phyloP scores from a whole-genome alignment of 257 asterid genomes.

The Solanum appendiculatum region DNA sequence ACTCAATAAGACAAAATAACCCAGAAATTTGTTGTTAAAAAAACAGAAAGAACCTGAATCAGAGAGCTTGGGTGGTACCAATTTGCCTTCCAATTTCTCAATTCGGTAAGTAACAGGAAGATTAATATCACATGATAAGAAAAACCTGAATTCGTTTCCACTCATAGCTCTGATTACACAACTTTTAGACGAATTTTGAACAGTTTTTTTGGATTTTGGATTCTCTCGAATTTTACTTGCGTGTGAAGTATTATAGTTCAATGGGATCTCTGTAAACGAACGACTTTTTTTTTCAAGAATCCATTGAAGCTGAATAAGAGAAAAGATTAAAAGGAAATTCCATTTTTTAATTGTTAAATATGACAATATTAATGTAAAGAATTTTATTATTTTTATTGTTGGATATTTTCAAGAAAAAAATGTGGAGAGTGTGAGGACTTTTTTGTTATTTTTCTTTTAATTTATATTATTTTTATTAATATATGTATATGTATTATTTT shows the following conservation, averaged over 20 bases:
- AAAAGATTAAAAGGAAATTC: background rate
- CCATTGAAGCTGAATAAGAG: background rate
- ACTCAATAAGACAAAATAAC: background rate
- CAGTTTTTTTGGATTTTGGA: background rate
- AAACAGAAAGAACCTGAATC: constrained; percentile 42
- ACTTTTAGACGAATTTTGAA: background rate
- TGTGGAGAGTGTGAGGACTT: background rate
- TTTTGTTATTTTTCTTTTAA: background rate
- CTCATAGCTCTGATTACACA: constrained; percentile 25
- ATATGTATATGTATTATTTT: no score
- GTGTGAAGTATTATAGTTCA: background rate
- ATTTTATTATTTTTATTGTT: background rate
- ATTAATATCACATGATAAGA: constrained; percentile 91
- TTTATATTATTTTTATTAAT: background rate
- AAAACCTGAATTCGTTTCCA: constrained; percentile 85
- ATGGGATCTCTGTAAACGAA: background rate
- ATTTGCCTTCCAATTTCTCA: constrained; percentile 86
- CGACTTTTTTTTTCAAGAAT: background rate
- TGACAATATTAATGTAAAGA: background rate
- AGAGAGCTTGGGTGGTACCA: constrained; percentile 27
- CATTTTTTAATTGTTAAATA: background rate
- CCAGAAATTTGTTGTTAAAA: background rate
- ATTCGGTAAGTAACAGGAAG: constrained; percentile 84
- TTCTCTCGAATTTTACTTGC: background rate
- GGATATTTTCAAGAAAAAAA: background rate